Percentiles rank a stretch among this genome's conserved stretches.
Conservation (phyloP, 129 eudicot species). For the Chrysanthemum seticuspe region DNA sequence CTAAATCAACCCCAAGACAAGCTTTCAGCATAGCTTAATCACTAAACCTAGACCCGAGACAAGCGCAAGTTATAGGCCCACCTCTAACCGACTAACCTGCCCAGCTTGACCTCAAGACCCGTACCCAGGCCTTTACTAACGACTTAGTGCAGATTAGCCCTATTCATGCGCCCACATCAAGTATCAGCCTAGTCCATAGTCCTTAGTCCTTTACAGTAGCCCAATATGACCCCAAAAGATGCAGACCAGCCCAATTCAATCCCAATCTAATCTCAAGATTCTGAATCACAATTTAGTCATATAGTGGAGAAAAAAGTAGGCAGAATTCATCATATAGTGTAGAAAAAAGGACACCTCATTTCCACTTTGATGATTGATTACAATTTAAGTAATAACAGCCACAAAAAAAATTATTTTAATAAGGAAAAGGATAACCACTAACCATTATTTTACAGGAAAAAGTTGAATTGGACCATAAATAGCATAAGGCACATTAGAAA, state of each 20-base stretch:
- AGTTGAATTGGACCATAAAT: conserved; percentile 1
- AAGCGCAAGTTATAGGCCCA: not conserved
- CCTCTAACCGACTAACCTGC: not conserved
- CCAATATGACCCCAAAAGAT: not conserved
- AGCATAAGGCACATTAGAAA: conserved; percentile 15
- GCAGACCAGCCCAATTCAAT: conserved; percentile 1
- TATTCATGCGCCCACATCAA: not conserved
- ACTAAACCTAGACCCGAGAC: not conserved
- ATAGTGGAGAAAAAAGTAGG: not conserved
- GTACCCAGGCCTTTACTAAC: not conserved
- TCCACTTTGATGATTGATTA: conserved; percentile 16
- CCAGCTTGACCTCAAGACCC: not conserved
- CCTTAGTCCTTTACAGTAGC: not conserved
- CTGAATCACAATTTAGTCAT: not conserved
- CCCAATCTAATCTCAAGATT: conserved; percentile 1
- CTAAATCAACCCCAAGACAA: not conserved
- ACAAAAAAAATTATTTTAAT: conserved; percentile 4
- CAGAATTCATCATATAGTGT: conserved; percentile 1
- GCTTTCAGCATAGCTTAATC: not conserved
- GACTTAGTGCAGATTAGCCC: not conserved
- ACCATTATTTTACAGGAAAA: not conserved
- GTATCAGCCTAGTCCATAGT: not conserved
- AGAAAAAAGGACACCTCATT: not conserved
- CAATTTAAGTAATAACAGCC: conserved; percentile 8
- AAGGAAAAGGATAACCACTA: not conserved